These are phyloP conservation scores for Rubia peregrina DNA, from an alignment of 305 asterid species.

Conservation along the genomic window DNA sequence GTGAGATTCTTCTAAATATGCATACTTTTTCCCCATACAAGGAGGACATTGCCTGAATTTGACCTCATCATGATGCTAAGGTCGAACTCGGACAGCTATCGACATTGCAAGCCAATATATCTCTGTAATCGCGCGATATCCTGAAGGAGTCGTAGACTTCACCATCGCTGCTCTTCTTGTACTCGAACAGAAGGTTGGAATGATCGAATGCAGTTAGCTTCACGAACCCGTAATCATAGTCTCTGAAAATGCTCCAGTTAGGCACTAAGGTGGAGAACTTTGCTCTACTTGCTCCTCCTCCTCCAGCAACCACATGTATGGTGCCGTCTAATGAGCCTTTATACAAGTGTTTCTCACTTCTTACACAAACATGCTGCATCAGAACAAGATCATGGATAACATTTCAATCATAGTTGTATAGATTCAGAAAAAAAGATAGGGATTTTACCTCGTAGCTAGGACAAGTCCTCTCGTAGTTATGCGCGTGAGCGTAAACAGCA, in stretches of 20 bases:
- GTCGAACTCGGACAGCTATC: slow-evolving; percentile 76
- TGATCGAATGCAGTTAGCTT: slow-evolving; percentile 82
- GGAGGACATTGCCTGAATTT: too few species aligned
- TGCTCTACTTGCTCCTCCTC: slow-evolving; percentile 83
- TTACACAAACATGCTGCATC: slow-evolving; percentile 65
- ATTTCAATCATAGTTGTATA: too few species aligned
- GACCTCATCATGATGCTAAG: slow-evolving; percentile 40
- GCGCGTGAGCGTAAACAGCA: slow-evolving; percentile 78
- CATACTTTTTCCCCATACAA: too few species aligned
- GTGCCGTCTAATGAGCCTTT: slow-evolving; percentile 76
- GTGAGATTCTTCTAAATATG: too few species aligned
- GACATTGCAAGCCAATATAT: slow-evolving; percentile 68
- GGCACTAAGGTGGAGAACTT: slow-evolving; percentile 51
- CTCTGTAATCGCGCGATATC: slow-evolving; percentile 75
- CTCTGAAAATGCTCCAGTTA: slow-evolving; percentile 67
- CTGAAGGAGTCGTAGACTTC: slow-evolving; percentile 75
- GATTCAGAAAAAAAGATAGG: too few species aligned
- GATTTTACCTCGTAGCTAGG: slow-evolving; percentile 39
- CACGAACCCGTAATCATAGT: slow-evolving; percentile 68
- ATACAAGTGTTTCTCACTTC: slow-evolving; percentile 50
- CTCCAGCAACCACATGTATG: slow-evolving; percentile 92
- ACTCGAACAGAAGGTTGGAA: slow-evolving; percentile 77
- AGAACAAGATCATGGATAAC: not conserved
- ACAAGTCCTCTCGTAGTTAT: slow-evolving; percentile 77
- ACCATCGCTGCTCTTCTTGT: slow-evolving; percentile 80